Evolutionary conservation across 176 grass and related monocot genomes (phyloP), one percentile per base, ranked within the genome.

Genomic region (Avena eriantha): DNA sequence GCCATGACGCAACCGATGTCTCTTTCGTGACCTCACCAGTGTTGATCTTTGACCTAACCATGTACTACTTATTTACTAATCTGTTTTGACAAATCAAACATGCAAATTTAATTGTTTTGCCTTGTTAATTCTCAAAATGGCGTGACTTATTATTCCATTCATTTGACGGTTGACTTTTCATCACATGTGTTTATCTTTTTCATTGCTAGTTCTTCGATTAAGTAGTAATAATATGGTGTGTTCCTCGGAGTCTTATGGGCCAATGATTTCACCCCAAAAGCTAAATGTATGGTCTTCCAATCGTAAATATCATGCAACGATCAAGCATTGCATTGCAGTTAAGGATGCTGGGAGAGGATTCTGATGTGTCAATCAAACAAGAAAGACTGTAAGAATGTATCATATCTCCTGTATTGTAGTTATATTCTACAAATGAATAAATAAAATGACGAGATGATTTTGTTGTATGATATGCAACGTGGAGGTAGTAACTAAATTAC

Each of bases 21-120:
- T 33, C 21, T 63, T 79, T 84, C 22, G 17, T 84, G 54, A 89
- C 43, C 41, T 79, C 75, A 84, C 16, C 56, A 18, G 80, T 16
- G 45, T 76, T 33, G 82, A 89, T 84, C 67, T 74, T 65, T 73
- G 47, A 75, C 68, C 77, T 6, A 53, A 80, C 68, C 13, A 34
- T 17, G 34, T 1, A 24, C 48, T 66, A 16, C 29, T 29, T 29
- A 29, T 29, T 29, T 29, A 46, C 19, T 67, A 73, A 80, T 53
- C 46, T 69, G 61, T 34, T 33, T 34, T 67, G 64, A 67, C 23
- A 65, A 67, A 53, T 10, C 12, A 88, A 66, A 71, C 6, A 21
- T 11, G 19, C 9, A 24, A 5, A 8, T 19, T 67, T 57, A 64
- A 59, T 48, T 24, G 3, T 39, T 83, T 77, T 21, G 4, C 13